These are phyloP conservation scores for Melaleuca quinquenervia DNA, from an alignment of 345 rosid species.

Conservation along the genomic window DNA sequence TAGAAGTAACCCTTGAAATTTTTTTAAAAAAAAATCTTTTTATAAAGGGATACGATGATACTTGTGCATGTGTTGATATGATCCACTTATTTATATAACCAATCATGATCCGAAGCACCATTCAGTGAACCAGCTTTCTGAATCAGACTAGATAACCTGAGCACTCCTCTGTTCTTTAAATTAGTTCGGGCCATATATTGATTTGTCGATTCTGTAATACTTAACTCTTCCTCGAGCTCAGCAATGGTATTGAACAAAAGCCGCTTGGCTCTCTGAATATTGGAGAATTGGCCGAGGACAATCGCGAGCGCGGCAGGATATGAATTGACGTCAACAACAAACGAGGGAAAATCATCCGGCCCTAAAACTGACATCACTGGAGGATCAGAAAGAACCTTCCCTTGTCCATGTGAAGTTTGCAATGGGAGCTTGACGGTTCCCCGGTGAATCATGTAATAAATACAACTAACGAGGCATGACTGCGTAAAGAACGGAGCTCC, in stretches of 20 bases:
- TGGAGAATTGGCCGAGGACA: conserved; percentile 17
- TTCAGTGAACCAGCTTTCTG: background rate
- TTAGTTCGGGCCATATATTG: background rate
- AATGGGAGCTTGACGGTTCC: conserved; percentile 13
- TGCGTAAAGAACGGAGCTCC: conserved; percentile 21
- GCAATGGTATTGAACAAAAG: conserved; percentile 37
- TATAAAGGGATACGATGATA: background rate
- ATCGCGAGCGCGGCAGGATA: conserved; percentile 1
- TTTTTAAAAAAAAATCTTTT: background rate
- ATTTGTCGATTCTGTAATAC: background rate
- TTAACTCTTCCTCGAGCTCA: conserved; percentile 42
- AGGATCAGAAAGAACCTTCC: background rate
- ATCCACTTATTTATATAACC: background rate
- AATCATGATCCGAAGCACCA: background rate
- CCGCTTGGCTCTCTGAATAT: conserved; percentile 20
- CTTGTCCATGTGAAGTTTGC: background rate
- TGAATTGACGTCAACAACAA: conserved; percentile 8
- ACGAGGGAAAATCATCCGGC: conserved; percentile 26
- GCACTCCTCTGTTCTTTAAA: background rate
- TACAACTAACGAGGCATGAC: conserved; percentile 8
- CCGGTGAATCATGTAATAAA: conserved; percentile 5
- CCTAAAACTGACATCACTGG: conserved; percentile 24
- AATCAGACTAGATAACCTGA: background rate
- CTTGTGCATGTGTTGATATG: background rate
- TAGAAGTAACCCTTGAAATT: background rate